phyloP scores from a whole-genome alignment of 1,139 yeast species.

The Kurtzmaniella natalensis region DNA sequence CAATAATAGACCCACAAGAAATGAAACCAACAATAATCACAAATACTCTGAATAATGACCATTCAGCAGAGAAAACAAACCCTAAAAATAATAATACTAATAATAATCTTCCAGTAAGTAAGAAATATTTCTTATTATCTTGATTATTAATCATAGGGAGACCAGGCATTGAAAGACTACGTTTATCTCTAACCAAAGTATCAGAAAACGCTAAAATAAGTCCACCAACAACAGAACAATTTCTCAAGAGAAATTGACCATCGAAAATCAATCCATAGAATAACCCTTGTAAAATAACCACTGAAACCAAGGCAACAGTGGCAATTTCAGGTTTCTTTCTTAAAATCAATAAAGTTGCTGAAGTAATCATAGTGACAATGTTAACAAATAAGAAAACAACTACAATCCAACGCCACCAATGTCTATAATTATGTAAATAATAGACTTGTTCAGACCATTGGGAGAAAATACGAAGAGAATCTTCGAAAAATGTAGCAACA shows the following conservation, averaged over 20 bases:
- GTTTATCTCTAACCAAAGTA: conserved; percentile 76
- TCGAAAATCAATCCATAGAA: conserved; percentile 87
- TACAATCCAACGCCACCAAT: conserved; percentile 76
- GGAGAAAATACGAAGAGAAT: conserved; percentile 73
- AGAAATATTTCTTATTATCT: conserved; percentile 79
- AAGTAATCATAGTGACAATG: conserved; percentile 65
- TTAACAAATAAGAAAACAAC: conserved; percentile 61
- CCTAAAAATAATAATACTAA: conserved; percentile 83
- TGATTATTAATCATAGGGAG: conserved; percentile 82
- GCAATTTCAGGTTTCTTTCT: conserved; percentile 72
- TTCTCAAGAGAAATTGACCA: conserved; percentile 76
- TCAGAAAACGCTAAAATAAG: conserved; percentile 85
- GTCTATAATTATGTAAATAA: conserved; percentile 77
- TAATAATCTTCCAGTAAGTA: conserved; percentile 85
- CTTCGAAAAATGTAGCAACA: conserved; percentile 93
- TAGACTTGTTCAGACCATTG: conserved; percentile 94
- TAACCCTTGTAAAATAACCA: conserved; percentile 80
- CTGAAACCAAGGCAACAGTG: conserved; percentile 63
- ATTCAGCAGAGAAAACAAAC: conserved; percentile 73
- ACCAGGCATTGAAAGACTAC: conserved; percentile 77
- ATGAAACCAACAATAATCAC: conserved; percentile 68
- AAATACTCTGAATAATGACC: conserved; percentile 64
- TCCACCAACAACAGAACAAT: conserved; percentile 90
- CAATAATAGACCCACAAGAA: conserved; percentile 74
- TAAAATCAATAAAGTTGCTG: conserved; percentile 69